Base-by-base conservation (phyloP, 2,329 filamentous ascomycete species). In the Furcasterigmium sp. region DNA sequence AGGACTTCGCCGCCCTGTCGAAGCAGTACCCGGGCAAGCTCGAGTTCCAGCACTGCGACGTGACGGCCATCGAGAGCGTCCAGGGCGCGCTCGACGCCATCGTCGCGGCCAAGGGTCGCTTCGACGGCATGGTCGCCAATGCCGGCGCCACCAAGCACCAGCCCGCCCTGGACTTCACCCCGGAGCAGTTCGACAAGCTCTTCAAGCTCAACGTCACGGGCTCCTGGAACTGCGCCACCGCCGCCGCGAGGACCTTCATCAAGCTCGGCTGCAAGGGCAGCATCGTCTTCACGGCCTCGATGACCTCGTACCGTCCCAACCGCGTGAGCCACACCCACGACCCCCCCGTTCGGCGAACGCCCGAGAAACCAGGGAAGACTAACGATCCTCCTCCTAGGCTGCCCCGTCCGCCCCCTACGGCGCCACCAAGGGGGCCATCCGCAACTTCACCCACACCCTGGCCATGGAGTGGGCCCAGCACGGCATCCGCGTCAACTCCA, bases 351-450 rank as follows among this genome's bases (percentile, higher is more conserved):
- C n/a, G n/a, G n/a, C n/a, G n/a, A n/a, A n/a, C n/a, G n/a, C n/a
- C n/a, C n/a, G n/a, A n/a, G n/a, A n/a, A n/a, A n/a, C n/a, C n/a
- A n/a, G n/a, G n/a, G n/a, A n/a, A n/a, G n/a, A 18, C 32, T 35
- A 35, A 35, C 15, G 17, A 5, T n/a, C n/a, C n/a, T n/a, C n/a
- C 6, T 17, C 3, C 5, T 15, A 35, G 19, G 55, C 70, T 14
- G 72, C 68, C 8, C 74, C 73, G 3, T 75, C 71, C 5, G 73
- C 73, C 0, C 67, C 70, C 0, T 73, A 72, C 40, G 65, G 65
- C 23, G 67, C 59, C 15, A 68, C 65, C 39, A 72, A 73, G 54
- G 69, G 62, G 13, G 70, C 65, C 13, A 57, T 65, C 8, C 55
- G 59, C n/a, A 65, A 64, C 51, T 64, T 67, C 56, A 57, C 60